A percentile compares a stretch with the other conserved stretches of the same genome.
These are phyloP conservation scores for Verticillium nonalfalfae DNA, from an alignment of 2,329 filamentous ascomycete species.

Conservation along the genomic window DNA sequence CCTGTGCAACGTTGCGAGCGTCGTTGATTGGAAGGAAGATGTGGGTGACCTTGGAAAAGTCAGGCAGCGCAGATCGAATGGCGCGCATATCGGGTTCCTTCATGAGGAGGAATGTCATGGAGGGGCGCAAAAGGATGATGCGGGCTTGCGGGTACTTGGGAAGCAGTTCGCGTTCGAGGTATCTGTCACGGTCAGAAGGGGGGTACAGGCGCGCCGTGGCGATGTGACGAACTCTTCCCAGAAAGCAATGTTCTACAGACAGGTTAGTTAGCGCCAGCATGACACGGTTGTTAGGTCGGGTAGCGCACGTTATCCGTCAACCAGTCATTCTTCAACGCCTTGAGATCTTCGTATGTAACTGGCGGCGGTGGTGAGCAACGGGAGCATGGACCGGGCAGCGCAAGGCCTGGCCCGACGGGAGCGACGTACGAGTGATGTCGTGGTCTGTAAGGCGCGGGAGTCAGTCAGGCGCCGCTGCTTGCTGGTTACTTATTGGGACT, in stretches of 20 bases:
- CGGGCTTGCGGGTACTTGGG: conserved; percentile 72
- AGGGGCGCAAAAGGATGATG: conserved; percentile 85
- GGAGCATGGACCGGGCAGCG: background rate
- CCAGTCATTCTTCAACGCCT: conserved; percentile 88
- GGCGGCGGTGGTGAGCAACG: conserved; percentile 4
- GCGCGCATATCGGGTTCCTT: conserved; percentile 55
- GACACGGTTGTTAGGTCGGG: background rate
- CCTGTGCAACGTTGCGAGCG: conserved; percentile 63
- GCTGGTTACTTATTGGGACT: conserved; percentile 2
- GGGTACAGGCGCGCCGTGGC: background rate
- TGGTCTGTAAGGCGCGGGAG: conserved; percentile 18
- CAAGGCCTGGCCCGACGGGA: conserved; percentile 7
- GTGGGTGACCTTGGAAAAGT: conserved; percentile 77
- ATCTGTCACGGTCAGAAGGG: conserved; percentile 35
- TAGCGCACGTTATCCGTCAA: conserved; percentile 83
- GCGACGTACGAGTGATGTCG: conserved; percentile 24
- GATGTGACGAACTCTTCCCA: conserved; percentile 72
- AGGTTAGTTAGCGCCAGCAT: background rate
- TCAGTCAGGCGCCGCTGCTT: background rate
- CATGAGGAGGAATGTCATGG: conserved; percentile 88
- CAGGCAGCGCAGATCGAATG: conserved; percentile 64
- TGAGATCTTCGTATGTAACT: conserved; percentile 88
- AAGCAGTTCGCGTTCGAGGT: conserved; percentile 85
- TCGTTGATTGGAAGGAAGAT: conserved; percentile 97
- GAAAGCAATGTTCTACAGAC: conserved; percentile 76